phyloP scores from a whole-genome alignment of 768 basidiomycete species.

The Boletus rufocinnamomeus region DNA sequence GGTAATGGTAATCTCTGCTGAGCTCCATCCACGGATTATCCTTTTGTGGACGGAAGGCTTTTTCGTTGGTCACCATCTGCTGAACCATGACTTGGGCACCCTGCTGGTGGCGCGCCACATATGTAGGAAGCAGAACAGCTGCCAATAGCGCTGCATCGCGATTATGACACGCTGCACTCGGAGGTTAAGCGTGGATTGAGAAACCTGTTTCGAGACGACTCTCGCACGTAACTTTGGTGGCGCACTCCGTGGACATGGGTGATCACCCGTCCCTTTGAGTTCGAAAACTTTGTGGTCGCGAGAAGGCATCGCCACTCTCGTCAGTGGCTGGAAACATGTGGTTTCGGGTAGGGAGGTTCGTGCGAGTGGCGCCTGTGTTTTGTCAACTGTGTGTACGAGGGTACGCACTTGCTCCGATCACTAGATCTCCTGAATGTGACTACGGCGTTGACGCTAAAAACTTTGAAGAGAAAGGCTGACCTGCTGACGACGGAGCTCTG shows the following conservation, averaged over 20 bases:
- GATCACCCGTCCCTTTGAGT: not conserved
- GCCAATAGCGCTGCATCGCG: not conserved
- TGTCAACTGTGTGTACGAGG: conserved; percentile 2
- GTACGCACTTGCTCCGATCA: conserved; percentile 6
- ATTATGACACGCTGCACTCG: conserved; percentile 11
- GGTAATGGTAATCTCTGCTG: conserved; percentile 1
- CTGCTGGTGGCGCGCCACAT: conserved; percentile 19
- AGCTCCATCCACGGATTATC: not conserved
- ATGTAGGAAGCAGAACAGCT: conserved; percentile 3
- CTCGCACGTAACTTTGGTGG: conserved; percentile 25
- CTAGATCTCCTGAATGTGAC: conserved; percentile 5
- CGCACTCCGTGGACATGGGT: conserved; percentile 19
- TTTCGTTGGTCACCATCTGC: not conserved
- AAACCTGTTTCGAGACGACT: conserved; percentile 9
- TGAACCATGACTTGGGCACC: conserved; percentile 9
- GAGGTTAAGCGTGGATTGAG: conserved; percentile 2
- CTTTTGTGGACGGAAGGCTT: conserved; percentile 1
- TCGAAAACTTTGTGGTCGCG: conserved; percentile 13
- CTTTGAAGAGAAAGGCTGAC: conserved; percentile 7
- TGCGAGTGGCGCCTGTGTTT: conserved; percentile 21
- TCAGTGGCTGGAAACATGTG: conserved; percentile 27
- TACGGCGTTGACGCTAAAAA: conserved; percentile 14
- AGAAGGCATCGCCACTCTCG: conserved; percentile 17
- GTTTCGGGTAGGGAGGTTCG: conserved; percentile 19
- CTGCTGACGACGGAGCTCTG: conserved; percentile 2